Conservation (phyloP, 2,329 filamentous ascomycete species). For the Taxawa tesnikishii region DNA sequence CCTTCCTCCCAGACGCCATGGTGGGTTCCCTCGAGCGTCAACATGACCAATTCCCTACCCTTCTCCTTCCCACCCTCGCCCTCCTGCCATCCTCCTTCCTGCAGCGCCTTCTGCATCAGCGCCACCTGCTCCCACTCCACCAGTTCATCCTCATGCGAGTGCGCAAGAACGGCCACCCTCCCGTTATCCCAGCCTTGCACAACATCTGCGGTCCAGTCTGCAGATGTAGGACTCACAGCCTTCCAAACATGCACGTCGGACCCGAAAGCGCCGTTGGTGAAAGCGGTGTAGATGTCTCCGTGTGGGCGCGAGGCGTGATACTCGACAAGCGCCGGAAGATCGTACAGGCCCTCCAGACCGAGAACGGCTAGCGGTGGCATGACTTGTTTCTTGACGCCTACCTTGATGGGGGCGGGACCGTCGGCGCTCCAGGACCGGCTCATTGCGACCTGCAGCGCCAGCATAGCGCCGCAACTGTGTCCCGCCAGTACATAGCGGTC, state of each 20-base stretch:
- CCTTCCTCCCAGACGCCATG: slow-evolving; percentile 54
- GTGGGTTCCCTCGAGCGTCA: slow-evolving; percentile 46
- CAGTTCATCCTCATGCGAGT: slow-evolving; percentile 36
- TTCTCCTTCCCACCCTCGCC: too few relatives aligned
- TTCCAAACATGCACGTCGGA: slow-evolving; percentile 37
- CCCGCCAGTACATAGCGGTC: slow-evolving; percentile 44
- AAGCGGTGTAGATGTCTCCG: slow-evolving; percentile 40
- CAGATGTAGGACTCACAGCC: slow-evolving; percentile 40
- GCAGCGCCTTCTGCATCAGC: slow-evolving; percentile 39
- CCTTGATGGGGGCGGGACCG: slow-evolving; percentile 14
- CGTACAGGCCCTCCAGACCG: slow-evolving; percentile 55
- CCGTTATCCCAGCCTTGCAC: slow-evolving; percentile 28
- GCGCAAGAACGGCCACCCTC: slow-evolving; percentile 28
- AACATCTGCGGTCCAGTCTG: slow-evolving; percentile 31
- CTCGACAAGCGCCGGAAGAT: slow-evolving; percentile 41
- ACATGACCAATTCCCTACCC: slow-evolving; percentile 20
- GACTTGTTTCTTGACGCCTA: slow-evolving; percentile 12
- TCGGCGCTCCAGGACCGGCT: slow-evolving; percentile 21
- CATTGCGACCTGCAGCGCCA: slow-evolving; percentile 51
- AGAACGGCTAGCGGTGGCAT: slow-evolving; percentile 40
- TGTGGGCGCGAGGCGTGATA: slow-evolving; percentile 30
- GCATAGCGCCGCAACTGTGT: slow-evolving; percentile 51
- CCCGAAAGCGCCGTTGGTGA: slow-evolving; percentile 37
- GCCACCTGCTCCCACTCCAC: slow-evolving; percentile 46
- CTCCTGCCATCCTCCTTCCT: slow-evolving; percentile 27